A percentile compares a stretch with the other conserved stretches of the same genome.
Evolutionary conservation across 805 yeast genomes (phyloP).

Genomic region (Metschnikowia kunwiensis): DNA sequence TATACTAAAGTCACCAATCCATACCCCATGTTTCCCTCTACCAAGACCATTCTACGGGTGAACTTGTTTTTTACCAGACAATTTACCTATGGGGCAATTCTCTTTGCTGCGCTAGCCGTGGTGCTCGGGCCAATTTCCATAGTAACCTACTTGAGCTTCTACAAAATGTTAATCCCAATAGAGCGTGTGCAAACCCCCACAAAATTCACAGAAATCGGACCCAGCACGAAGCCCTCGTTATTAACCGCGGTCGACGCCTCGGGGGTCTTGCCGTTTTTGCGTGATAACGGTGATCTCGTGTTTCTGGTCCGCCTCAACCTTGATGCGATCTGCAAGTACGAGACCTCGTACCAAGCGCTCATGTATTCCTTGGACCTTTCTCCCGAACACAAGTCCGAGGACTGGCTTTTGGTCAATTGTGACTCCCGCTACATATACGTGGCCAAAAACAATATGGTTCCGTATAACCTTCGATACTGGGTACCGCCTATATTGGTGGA

Average conservation of each 20-base stretch:
- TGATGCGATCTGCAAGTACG: constrained; percentile 24
- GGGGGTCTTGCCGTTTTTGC: constrained; percentile 10
- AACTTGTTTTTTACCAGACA: constrained; percentile 17
- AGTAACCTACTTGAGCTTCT: constrained; percentile 35
- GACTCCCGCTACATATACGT: constrained; percentile 30
- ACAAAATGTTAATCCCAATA: constrained; percentile 32
- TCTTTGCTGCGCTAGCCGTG: constrained; percentile 21
- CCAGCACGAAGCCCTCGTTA: constrained; percentile 1
- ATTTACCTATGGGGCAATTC: constrained; percentile 11
- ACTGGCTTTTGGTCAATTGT: constrained; percentile 26
- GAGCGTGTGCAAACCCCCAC: constrained; percentile 16
- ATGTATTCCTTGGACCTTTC: constrained; percentile 11
- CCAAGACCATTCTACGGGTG: constrained; percentile 5
- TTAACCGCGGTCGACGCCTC: constrained; percentile 5
- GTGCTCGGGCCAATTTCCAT: constrained; percentile 36
- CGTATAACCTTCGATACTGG: constrained; percentile 38
- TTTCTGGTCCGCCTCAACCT: constrained; percentile 20
- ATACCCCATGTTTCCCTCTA: constrained; percentile 2
- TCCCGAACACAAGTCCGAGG: constrained; percentile 2
- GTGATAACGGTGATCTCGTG: constrained; percentile 10
- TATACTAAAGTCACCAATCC: not conserved
- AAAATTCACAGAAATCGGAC: constrained; percentile 5
- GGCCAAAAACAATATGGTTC: constrained; percentile 31
- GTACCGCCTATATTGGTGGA: constrained; percentile 32
- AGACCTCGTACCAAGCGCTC: constrained; percentile 20